Percentiles rank a stretch among this genome's conserved stretches.
Evolutionary conservation across 768 basidiomycete species (phyloP).

Genomic region (Hypholoma fasciculare): DNA sequence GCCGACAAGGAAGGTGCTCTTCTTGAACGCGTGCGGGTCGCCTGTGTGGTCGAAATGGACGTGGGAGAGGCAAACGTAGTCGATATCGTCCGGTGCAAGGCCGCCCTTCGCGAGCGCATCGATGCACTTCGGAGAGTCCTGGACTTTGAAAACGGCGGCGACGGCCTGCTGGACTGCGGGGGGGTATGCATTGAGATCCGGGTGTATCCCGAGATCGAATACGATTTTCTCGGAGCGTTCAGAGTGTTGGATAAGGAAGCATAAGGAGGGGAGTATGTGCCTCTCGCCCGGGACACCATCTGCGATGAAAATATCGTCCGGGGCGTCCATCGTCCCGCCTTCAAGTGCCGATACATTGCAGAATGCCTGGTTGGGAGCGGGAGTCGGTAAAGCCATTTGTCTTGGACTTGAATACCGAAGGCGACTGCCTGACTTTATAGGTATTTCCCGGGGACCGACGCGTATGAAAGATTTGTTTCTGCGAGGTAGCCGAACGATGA

Average conservation of each 20-base stretch:
- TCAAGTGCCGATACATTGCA: slow-evolving; percentile 14
- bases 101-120: slow-evolving; percentile 54
- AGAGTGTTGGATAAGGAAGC: slow-evolving; percentile 14
- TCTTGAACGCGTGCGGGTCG: slow-evolving; percentile 43
- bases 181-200: slow-evolving; percentile 4
- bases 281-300: slow-evolving; percentile 4
- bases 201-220: slow-evolving; percentile 12
- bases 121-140: slow-evolving; percentile 33
- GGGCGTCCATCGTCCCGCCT: slow-evolving; percentile 5
- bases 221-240: slow-evolving; percentile 8
- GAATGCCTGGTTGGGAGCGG: slow-evolving; percentile 5
- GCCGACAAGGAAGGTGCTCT: slow-evolving; percentile 49
- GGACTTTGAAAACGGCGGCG: slow-evolving; percentile 3
- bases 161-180: slow-evolving; percentile 1
- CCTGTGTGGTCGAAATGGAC: slow-evolving; percentile 57
- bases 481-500: too few species aligned
- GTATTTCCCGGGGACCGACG: too few species aligned
- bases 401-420: too few species aligned
- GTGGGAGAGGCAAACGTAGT: slow-evolving; percentile 48
- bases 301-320: slow-evolving; percentile 8
- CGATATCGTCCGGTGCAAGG: slow-evolving; percentile 40
- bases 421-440: too few species aligned
- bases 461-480: too few species aligned
- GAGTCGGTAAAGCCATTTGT: slow-evolving; percentile 6
- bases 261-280: slow-evolving; percentile 1